A percentile compares a stretch with the other conserved stretches of the same genome.
These are phyloP conservation scores for Euphorbia lathyris DNA, from an alignment of 345 rosid species.

Conservation along the genomic window DNA sequence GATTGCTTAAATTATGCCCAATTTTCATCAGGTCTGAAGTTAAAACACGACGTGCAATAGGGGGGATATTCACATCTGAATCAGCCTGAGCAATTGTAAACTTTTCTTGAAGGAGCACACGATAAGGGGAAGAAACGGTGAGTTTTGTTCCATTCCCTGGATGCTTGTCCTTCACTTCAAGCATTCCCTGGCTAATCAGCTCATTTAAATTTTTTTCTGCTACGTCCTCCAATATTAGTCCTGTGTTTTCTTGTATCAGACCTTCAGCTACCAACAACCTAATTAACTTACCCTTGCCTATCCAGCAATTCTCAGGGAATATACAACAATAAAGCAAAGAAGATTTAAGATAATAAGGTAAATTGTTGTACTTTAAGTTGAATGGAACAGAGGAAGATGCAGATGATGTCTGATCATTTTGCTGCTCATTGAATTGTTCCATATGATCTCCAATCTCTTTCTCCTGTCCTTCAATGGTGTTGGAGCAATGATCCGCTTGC, in stretches of 20 bases:
- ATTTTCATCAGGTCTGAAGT: constrained; percentile 23
- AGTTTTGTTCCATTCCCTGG: constrained; percentile 17
- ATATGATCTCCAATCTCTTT: constrained; percentile 3
- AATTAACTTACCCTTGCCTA: constrained; percentile 31
- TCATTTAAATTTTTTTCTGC: constrained; percentile 31
- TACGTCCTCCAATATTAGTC: constrained; percentile 26
- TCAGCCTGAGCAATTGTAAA: constrained; percentile 4
- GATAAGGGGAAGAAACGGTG: constrained; percentile 19
- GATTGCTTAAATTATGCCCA: constrained; percentile 16
- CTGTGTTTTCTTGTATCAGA: constrained; percentile 27
- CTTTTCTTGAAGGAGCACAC: constrained; percentile 9
- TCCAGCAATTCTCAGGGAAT: constrained; percentile 34
- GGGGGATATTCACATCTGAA: constrained; percentile 19
- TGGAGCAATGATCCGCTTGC: constrained; percentile 4
- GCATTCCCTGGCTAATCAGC: constrained; percentile 35
- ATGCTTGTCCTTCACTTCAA: constrained; percentile 17
- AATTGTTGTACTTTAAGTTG: constrained; percentile 12
- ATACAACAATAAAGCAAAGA: constrained; percentile 33
- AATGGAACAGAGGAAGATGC: constrained; percentile 17
- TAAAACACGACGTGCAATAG: constrained; percentile 12
- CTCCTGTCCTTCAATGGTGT: constrained; percentile 7
- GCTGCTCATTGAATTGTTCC: not conserved
- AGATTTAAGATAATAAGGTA: constrained; percentile 36
- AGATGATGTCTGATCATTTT: constrained; percentile 24
- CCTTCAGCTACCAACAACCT: constrained; percentile 37